These are phyloP conservation scores for Paramyrothecium roridum DNA, from an alignment of 2,329 filamentous ascomycete species.

Conservation along the genomic window DNA sequence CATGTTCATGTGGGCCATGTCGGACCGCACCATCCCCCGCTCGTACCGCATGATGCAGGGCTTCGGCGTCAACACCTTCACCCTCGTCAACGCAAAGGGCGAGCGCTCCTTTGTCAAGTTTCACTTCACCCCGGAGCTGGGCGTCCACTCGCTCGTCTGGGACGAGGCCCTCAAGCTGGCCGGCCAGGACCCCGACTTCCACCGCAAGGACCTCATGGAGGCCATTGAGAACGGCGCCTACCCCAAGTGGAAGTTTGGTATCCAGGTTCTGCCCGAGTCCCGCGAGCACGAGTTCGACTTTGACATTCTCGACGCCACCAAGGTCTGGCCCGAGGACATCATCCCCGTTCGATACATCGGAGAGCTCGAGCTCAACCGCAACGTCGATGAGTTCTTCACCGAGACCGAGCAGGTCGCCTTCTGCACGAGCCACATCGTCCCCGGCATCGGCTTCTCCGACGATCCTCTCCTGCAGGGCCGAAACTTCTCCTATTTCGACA, in stretches of 20 bases:
- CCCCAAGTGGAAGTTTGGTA: conserved; percentile 78
- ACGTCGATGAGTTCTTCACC: conserved; percentile 77
- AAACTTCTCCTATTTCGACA: conserved; percentile 67
- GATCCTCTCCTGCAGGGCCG: conserved; percentile 73
- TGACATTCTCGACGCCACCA: conserved; percentile 81
- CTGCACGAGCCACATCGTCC: conserved; percentile 75
- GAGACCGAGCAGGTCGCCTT: conserved; percentile 83
- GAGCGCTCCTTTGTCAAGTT: conserved; percentile 76
- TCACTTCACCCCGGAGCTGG: conserved; percentile 70
- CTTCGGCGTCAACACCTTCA: conserved; percentile 79
- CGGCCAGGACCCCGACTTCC: conserved; percentile 77
- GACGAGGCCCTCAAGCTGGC: conserved; percentile 75
- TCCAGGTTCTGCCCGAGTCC: conserved; percentile 72
- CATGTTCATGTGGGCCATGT: conserved; percentile 80
- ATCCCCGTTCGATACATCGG: conserved; percentile 76
- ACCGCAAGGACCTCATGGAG: conserved; percentile 72
- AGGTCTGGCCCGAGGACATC: conserved; percentile 78
- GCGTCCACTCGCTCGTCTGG: conserved; percentile 74
- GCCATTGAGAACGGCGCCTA: conserved; percentile 70
- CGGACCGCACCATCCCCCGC: conserved; percentile 68
- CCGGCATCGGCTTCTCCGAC: conserved; percentile 73
- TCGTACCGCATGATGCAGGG: conserved; percentile 85
- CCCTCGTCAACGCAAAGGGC: conserved; percentile 63
- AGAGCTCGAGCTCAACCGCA: conserved; percentile 75
- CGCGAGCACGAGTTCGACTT: conserved; percentile 78